These are phyloP conservation scores for Crithidia expoeki DNA, from an alignment of 208 protist species.

Conservation along the genomic window DNA sequence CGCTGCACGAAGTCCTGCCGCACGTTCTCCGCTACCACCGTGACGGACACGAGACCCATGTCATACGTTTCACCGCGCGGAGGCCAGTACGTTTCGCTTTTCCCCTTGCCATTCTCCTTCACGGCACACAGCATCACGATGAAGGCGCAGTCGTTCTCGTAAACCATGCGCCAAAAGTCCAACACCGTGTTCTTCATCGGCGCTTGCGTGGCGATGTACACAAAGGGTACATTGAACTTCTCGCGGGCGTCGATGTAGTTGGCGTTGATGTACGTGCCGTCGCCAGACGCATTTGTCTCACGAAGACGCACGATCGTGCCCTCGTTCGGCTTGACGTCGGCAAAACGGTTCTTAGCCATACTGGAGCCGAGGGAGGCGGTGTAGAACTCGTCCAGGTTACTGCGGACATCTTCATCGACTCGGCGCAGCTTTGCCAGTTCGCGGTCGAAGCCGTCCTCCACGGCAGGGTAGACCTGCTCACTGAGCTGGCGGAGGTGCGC, in stretches of 20 bases:
- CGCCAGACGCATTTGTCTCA: slow-evolving; percentile 27
- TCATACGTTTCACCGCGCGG: slow-evolving; percentile 42
- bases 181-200: slow-evolving; percentile 79
- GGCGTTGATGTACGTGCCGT: slow-evolving; percentile 88
- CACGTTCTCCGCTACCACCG: slow-evolving; percentile 44
- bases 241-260: slow-evolving; percentile 83
- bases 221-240: slow-evolving; percentile 70
- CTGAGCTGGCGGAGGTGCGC: slow-evolving; percentile 26
- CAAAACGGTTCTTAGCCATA: slow-evolving; percentile 78
- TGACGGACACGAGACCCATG: slow-evolving; percentile 57
- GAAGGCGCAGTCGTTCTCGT: slow-evolving; percentile 75
- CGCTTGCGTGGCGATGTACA: slow-evolving; percentile 93
- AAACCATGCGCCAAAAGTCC: slow-evolving; percentile 93
- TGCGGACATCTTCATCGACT: slow-evolving; percentile 64
- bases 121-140: slow-evolving; percentile 86
- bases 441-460: slow-evolving; percentile 66
- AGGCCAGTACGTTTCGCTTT: slow-evolving; percentile 88
- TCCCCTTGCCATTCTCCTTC: slow-evolving; percentile 73
- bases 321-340: slow-evolving; percentile 75
- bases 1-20: slow-evolving; percentile 59
- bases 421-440: slow-evolving; percentile 57
- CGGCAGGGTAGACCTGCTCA: slow-evolving; percentile 33
- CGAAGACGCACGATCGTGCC: slow-evolving; percentile 59
- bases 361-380: slow-evolving; percentile 65
- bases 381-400: slow-evolving; percentile 79